Percentiles rank a stretch among this genome's conserved stretches.
These are phyloP conservation scores for Raddia guianensis DNA, from an alignment of 176 grass and related monocot species.

Conservation along the genomic window DNA sequence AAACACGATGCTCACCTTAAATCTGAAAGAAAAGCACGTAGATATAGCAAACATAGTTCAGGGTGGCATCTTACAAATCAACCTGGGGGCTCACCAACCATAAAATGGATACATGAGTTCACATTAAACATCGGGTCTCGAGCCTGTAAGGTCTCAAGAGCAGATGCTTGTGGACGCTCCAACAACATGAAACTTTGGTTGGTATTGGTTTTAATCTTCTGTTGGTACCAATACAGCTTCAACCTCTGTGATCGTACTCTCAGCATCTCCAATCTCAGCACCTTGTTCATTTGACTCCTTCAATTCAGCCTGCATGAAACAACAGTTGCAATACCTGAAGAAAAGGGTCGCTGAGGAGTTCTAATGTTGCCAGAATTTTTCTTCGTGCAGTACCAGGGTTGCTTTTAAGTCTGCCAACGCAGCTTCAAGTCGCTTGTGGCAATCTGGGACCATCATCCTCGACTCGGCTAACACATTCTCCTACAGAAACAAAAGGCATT, in stretches of 20 bases:
- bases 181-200: background rate
- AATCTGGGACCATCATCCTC: conserved; percentile 97
- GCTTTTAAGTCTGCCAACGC: conserved; percentile 80
- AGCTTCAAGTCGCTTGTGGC: conserved; percentile 87
- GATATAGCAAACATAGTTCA: background rate
- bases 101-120: background rate
- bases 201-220: conserved; percentile 17
- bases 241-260: conserved; percentile 62
- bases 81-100: background rate
- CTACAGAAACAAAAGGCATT: conserved; percentile 33
- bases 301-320: conserved; percentile 59
- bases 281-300: conserved; percentile 79
- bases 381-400: conserved; percentile 51
- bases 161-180: background rate
- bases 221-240: conserved; percentile 59
- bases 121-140: background rate
- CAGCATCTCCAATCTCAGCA: conserved; percentile 75
- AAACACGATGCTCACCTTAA: background rate
- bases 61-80: background rate
- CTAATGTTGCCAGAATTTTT: background rate
- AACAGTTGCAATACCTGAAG: background rate
- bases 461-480: conserved; percentile 97
- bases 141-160: background rate
- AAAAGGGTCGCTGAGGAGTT: background rate
- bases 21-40: background rate